Evolutionary conservation across 2,329 filamentous ascomycete genomes (phyloP), one percentile per base, ranked within the genome.

Genomic region (Diaporthe nobilis): DNA sequence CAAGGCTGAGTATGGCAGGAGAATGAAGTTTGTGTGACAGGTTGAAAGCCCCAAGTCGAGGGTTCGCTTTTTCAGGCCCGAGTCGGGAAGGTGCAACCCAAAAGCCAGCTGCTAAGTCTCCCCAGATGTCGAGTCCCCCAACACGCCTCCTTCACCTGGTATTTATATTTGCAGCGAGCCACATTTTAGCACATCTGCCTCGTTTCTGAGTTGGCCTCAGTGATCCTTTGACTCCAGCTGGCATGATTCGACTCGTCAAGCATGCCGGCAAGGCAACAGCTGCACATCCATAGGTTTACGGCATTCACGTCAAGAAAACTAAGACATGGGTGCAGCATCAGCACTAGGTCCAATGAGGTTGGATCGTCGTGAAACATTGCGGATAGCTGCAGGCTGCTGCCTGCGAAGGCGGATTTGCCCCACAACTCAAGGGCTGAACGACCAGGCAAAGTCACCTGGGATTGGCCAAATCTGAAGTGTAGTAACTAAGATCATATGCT

Each of bases 261-360:
- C 31, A n/a, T 20, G 22, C 31, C 20, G 4, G 8, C 28, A 51
- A 68, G 65, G 65, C 65, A 68, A 68, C 65, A 68, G 47, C 65
- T 68, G 12, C 47, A 39, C 31, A 25, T 53, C 34, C 31, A 53
- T 53, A 53, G 65, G 47, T 53, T 28, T 42, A 15, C 13, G 34
- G 47, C 10, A 53, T 37, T 15, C 22, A 28, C 34, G 15, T 8
- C 22, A 28, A 65, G 47, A 25, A 7, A 17, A 53, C 31, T 4
- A 28, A 53, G 47, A 51, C 31, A 53, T 25, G 31, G 47, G 4
- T 68, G 65, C 12, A 53, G 22, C 34, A 28, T 68, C 47, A 68
- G 65, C 65, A 68, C 65, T 68, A 68, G 65, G 9, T 28, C n/a
- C n/a, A 53, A 31, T 22, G 9, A 53, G 65, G 65, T 22, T 31